A percentile compares a stretch with the other conserved stretches of the same genome.
These are phyloP conservation scores for Umbelopsis ramanniana DNA, from an alignment of 192 early-diverging fungal genomes.

Conservation along the genomic window DNA sequence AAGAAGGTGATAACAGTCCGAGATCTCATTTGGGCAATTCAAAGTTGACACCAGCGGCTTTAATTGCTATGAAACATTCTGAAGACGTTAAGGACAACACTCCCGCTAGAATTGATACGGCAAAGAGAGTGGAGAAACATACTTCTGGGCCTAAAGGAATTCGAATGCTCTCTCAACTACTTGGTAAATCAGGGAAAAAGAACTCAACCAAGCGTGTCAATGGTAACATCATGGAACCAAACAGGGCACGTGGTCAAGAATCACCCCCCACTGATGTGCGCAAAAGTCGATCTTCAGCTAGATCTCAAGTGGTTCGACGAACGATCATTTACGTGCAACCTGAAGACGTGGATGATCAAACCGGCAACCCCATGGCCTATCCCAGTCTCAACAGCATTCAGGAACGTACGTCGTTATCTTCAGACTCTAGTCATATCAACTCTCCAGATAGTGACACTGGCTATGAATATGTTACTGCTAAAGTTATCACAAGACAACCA, in stretches of 20 bases:
- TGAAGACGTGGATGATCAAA: neutral
- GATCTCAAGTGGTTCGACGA: slow-evolving; percentile 32
- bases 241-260: neutral
- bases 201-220: slow-evolving; percentile 20
- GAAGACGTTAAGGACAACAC: neutral
- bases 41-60: neutral
- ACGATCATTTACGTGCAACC: slow-evolving; percentile 41
- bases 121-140: neutral
- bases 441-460: slow-evolving; percentile 6
- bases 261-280: neutral
- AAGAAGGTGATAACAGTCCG: neutral
- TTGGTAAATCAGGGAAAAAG: slow-evolving; percentile 15
- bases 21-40: neutral
- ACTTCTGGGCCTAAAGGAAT: slow-evolving; percentile 7
- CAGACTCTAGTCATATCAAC: neutral
- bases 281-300: neutral
- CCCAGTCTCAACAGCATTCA: neutral
- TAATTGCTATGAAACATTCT: slow-evolving; percentile 5
- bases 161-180: slow-evolving; percentile 22
- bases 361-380: neutral
- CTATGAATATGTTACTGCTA: slow-evolving; percentile 33
- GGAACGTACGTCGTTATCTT: neutral
- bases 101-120: neutral
- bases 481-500: slow-evolving; percentile 12
- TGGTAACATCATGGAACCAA: neutral